Conservation (phyloP, 495 filamentous ascomycete genomes). For the Annulohypoxylon bovei region DNA sequence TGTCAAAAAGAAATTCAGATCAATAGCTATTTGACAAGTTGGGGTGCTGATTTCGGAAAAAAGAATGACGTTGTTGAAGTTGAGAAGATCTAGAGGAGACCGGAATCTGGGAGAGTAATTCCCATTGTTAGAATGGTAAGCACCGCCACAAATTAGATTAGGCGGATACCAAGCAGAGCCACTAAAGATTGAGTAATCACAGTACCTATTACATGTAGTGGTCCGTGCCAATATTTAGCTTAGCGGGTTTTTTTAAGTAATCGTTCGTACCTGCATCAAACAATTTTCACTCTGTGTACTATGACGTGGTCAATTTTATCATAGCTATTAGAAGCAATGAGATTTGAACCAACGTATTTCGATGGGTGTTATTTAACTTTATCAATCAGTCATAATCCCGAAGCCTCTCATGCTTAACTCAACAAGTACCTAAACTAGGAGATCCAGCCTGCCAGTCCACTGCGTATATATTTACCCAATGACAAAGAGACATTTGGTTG, state of each 20-base stretch:
- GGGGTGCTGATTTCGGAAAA: slow-evolving; percentile 21
- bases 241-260: not conserved
- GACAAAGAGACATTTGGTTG: no score
- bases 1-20: not conserved
- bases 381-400: no score
- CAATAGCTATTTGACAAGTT: not conserved
- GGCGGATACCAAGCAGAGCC: not conserved
- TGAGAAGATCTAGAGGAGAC: slow-evolving; percentile 37
- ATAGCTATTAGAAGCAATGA: no score
- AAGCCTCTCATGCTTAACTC: not conserved
- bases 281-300: no score
- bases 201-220: not conserved
- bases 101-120: slow-evolving; percentile 33
- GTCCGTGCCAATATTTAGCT: not conserved
- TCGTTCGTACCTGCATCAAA: not conserved
- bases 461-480: no score
- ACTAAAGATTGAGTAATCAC: not conserved
- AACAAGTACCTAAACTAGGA: no score
- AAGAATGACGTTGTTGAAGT: slow-evolving; percentile 42
- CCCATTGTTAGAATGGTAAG: slow-evolving; percentile 30
- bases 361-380: no score
- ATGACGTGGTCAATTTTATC: no score
- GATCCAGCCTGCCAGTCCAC: no score
- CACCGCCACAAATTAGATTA: slow-evolving; percentile 33
- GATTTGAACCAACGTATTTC: no score